A percentile compares a stretch with the other conserved stretches of the same genome.
These are phyloP conservation scores for Yarrowia sp. DNA, from an alignment of 805 yeast species.

Conservation along the genomic window DNA sequence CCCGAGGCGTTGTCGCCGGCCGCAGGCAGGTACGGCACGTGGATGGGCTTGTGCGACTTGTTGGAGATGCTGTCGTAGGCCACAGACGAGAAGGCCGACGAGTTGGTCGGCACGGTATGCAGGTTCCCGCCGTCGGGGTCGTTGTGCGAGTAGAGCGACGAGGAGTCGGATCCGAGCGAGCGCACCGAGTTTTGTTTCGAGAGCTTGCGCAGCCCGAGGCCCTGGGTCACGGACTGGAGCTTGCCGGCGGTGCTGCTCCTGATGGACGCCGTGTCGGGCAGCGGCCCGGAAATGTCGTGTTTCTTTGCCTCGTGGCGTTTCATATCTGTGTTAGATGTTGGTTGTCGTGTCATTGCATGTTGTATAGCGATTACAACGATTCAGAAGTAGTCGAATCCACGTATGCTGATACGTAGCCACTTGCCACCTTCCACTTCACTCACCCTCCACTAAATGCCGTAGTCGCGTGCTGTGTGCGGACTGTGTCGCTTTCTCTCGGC, in stretches of 20 bases:
- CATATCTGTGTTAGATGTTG: constrained; percentile 14
- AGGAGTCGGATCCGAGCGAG: constrained; percentile 20
- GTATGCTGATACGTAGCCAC: too few relatives aligned
- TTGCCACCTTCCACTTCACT: too few relatives aligned
- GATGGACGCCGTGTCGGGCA: neutral
- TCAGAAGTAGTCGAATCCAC: too few relatives aligned
- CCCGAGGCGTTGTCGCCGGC: constrained; percentile 22
- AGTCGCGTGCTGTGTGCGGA: neutral
- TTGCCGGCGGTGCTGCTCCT: constrained; percentile 8
- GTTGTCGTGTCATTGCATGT: too few relatives aligned
- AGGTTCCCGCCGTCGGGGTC: constrained; percentile 13
- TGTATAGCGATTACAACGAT: too few relatives aligned
- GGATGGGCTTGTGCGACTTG: constrained; percentile 31
- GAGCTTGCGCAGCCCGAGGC: constrained; percentile 22
- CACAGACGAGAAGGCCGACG: constrained; percentile 29
- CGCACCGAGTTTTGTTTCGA: constrained; percentile 22
- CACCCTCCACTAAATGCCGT: constrained; percentile 16
- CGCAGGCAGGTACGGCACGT: constrained; percentile 33
- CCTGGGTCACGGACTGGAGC: constrained; percentile 16
- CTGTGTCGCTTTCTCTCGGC: neutral
- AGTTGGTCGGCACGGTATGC: constrained; percentile 8
- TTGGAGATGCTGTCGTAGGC: constrained; percentile 34
- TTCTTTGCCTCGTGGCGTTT: constrained; percentile 23
- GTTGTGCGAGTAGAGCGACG: constrained; percentile 5
- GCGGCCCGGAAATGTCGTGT: constrained; percentile 17